These are phyloP conservation scores for Pelargonium fulgidum DNA, from an alignment of 441 rosid species.

Conservation along the genomic window DNA sequence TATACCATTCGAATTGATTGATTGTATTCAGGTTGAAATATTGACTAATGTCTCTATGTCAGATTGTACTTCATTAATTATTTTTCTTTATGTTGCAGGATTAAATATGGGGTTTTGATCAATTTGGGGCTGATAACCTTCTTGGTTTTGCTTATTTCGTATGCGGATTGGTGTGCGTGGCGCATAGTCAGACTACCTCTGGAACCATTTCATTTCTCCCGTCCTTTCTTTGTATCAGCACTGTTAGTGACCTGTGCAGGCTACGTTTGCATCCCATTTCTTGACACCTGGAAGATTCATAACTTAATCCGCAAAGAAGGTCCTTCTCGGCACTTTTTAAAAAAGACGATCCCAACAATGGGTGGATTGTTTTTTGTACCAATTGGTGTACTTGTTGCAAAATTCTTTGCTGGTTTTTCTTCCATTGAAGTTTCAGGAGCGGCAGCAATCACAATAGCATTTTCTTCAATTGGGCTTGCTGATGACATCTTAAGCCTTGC, in stretches of 20 bases:
- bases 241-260: slow-evolving; percentile 52
- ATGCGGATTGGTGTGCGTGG: slow-evolving; percentile 86
- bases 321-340: slow-evolving; percentile 35
- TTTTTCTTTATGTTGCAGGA: slow-evolving; percentile 39
- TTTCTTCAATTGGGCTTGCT: slow-evolving; percentile 61
- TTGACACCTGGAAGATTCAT: slow-evolving; percentile 43
- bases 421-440: slow-evolving; percentile 70
- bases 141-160: slow-evolving; percentile 42
- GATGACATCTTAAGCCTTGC: slow-evolving; percentile 48
- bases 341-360: slow-evolving; percentile 67
- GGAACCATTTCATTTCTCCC: slow-evolving; percentile 57
- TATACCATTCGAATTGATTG: neutral
- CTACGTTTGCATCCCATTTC: slow-evolving; percentile 65
- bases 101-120: slow-evolving; percentile 52
- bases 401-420: slow-evolving; percentile 40
- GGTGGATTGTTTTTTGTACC: slow-evolving; percentile 83
- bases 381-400: slow-evolving; percentile 61
- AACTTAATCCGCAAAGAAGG: slow-evolving; percentile 39
- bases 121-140: slow-evolving; percentile 58
- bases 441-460: slow-evolving; percentile 54
- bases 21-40: neutral
- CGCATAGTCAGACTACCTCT: slow-evolving; percentile 83
- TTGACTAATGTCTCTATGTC: neutral
- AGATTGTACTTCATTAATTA: neutral
- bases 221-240: slow-evolving; percentile 60